These are phyloP conservation scores for Cercospora janseana DNA, from an alignment of 2,329 filamentous ascomycete genomes.

Conservation along the genomic window DNA sequence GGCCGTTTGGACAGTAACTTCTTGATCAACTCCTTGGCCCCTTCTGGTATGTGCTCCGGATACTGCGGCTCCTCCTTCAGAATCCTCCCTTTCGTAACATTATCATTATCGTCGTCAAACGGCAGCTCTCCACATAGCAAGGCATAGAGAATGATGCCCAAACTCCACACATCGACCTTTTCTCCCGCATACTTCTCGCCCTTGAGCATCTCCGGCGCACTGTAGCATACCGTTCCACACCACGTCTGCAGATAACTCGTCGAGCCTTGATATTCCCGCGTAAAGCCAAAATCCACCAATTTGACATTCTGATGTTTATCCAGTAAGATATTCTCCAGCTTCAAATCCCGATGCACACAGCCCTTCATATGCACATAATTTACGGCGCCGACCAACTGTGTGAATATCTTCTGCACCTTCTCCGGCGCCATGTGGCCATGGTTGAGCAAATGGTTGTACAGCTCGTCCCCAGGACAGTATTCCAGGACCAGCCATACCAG, in stretches of 20 bases:
- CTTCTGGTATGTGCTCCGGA: constrained; percentile 73
- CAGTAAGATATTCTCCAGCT: constrained; percentile 92
- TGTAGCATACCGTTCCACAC: constrained; percentile 96
- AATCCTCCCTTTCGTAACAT: constrained; percentile 79
- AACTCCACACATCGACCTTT: constrained; percentile 95
- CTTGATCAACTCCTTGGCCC: constrained; percentile 74
- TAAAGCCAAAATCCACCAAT: constrained; percentile 96
- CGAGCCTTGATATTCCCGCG: constrained; percentile 92
- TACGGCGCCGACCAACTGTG: constrained; percentile 91
- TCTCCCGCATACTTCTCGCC: constrained; percentile 97
- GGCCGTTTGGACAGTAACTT: constrained; percentile 87
- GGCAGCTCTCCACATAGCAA: constrained; percentile 81
- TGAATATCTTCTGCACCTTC: constrained; percentile 93
- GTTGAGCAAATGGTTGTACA: constrained; percentile 91
- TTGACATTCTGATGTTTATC: constrained; percentile 98
- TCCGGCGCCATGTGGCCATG: constrained; percentile 78
- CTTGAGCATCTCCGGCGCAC: constrained; percentile 96
- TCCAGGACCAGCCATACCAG: constrained; percentile 96
- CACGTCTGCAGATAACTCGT: constrained; percentile 95
- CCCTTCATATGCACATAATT: constrained; percentile 92
- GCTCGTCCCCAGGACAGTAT: constrained; percentile 93
- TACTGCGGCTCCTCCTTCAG: constrained; percentile 81
- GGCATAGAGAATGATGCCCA: constrained; percentile 82
- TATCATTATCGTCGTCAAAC: constrained; percentile 96
- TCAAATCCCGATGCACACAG: constrained; percentile 94